These are phyloP conservation scores for Parathielavia hyrcaniae DNA, from an alignment of 495 filamentous ascomycete genomes.

Conservation along the genomic window DNA sequence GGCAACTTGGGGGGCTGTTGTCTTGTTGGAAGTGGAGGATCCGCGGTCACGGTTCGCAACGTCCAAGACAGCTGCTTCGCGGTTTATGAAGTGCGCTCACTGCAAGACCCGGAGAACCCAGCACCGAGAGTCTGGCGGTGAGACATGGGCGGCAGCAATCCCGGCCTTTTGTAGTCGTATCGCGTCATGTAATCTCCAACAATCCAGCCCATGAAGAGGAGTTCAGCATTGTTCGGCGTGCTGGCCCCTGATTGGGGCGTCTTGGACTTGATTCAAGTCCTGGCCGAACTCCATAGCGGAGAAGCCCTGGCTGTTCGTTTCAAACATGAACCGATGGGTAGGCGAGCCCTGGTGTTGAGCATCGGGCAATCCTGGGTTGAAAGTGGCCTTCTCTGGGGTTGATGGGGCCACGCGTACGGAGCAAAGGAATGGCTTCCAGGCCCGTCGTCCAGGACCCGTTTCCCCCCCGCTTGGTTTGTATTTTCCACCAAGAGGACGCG, in stretches of 20 bases:
- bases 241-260: constrained; percentile 17
- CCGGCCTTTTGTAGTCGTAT: constrained; percentile 24
- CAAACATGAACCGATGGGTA: not conserved
- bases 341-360: too few relatives aligned
- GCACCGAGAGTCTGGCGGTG: too few relatives aligned
- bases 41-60: not conserved
- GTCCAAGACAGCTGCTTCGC: not conserved
- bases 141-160: constrained; percentile 13
- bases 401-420: not conserved
- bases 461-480: not conserved
- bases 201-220: constrained; percentile 6
- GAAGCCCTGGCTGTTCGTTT: constrained; percentile 2
- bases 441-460: not conserved
- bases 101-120: not conserved
- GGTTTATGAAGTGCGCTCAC: not conserved
- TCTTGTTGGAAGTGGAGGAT: not conserved
- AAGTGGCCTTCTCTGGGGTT: not conserved
- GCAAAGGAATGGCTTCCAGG: constrained; percentile 8
- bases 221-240: not conserved
- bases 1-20: constrained; percentile 5
- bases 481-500: constrained; percentile 22
- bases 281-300: constrained; percentile 9
- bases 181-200: constrained; percentile 5
- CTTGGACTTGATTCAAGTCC: constrained; percentile 6
- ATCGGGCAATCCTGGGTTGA: not conserved